A percentile compares a stretch with the other conserved stretches of the same genome.
Conservation (phyloP, 139 green algal species). For the Chlamydomonas schloesseri region DNA sequence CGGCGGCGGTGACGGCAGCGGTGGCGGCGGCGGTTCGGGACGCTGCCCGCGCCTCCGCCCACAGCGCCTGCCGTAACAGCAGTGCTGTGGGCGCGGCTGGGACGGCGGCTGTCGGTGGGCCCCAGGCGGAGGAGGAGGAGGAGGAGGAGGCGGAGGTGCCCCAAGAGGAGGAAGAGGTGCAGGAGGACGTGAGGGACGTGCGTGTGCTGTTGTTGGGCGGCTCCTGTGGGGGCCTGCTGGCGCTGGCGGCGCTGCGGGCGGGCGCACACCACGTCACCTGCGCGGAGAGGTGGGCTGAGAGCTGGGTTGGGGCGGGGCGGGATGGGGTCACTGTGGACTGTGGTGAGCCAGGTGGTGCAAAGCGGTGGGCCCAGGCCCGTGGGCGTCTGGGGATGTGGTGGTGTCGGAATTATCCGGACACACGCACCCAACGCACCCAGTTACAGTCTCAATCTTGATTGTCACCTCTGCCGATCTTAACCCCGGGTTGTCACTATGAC, state of each 20-base stretch:
- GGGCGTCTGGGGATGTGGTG: no score
- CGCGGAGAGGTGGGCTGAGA: conserved; percentile 61
- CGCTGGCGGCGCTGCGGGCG: conserved; percentile 71
- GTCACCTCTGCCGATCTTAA: no score
- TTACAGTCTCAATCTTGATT: no score
- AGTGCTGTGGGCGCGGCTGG: no score
- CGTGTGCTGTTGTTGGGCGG: conserved; percentile 54
- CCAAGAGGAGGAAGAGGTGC: background rate
- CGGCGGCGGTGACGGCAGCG: conserved; percentile 58
- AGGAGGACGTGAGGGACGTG: conserved; percentile 32
- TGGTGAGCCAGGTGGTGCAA: no score
- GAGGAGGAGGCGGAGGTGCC: background rate
- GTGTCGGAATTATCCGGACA: no score
- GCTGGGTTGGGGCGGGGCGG: no score
- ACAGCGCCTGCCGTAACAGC: background rate
- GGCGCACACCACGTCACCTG: conserved; percentile 84
- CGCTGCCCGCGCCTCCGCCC: background rate
- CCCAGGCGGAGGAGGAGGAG: background rate
- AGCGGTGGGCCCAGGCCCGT: no score
- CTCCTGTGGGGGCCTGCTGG: conserved; percentile 36
- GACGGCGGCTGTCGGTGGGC: no score
- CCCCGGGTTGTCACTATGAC: no score
- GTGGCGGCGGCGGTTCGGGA: conserved; percentile 30
- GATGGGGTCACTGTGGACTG: no score
- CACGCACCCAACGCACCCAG: no score